phyloP scores from a whole-genome alignment of 208 protist genomes.

The Trichomonas vaginalis region DNA sequence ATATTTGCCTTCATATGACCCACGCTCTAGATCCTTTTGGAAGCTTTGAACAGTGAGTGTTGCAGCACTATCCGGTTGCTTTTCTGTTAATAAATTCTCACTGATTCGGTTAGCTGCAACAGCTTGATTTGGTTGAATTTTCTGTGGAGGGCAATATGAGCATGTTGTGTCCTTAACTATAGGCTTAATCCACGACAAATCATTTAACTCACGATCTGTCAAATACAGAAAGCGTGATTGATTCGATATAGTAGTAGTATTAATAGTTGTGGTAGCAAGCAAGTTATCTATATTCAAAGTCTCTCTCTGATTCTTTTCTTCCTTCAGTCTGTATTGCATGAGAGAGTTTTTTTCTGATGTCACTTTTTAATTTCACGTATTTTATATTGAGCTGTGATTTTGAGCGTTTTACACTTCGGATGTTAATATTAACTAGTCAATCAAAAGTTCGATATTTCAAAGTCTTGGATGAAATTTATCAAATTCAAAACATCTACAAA shows the following conservation, averaged over 20 bases:
- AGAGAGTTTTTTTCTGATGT: background rate
- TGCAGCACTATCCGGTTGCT: background rate
- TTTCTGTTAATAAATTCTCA: background rate
- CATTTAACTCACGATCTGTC: background rate
- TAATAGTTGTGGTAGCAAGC: background rate
- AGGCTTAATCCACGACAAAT: background rate
- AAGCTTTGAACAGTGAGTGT: background rate
- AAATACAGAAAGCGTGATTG: background rate
- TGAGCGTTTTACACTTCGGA: too few species aligned
- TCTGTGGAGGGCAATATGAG: background rate
- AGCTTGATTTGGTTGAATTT: background rate
- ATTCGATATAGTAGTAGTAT: background rate
- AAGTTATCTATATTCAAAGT: background rate
- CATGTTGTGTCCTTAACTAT: background rate
- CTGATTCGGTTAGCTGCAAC: background rate
- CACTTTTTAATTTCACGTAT: background rate
- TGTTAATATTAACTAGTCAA: too few species aligned
- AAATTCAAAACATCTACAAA: too few species aligned
- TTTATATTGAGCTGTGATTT: background rate
- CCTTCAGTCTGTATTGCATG: too few species aligned
- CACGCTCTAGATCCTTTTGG: background rate
- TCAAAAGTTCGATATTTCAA: too few species aligned
- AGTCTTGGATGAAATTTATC: too few species aligned
- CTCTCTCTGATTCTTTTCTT: background rate
- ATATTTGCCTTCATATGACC: background rate